Conservation (phyloP, 2,329 filamentous ascomycete species). For the Arthroderma uncinatum region DNA sequence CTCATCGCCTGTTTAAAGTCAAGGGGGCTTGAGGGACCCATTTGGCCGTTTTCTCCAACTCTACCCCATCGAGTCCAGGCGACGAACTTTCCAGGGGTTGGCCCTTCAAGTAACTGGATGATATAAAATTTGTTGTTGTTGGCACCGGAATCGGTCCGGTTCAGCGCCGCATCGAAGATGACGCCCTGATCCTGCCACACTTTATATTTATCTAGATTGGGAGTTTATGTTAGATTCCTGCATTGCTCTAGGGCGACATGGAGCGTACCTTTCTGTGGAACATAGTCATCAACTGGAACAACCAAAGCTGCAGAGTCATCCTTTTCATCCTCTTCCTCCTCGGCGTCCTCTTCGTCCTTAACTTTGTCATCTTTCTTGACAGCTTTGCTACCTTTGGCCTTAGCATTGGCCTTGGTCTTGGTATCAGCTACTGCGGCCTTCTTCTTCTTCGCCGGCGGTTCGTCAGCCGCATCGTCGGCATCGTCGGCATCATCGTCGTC, state of each 20-base stretch:
- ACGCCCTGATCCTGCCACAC: conserved; percentile 59
- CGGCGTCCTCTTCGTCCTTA: neutral
- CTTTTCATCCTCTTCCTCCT: neutral
- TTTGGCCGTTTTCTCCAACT: conserved; percentile 48
- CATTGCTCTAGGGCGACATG: neutral
- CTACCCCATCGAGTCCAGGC: conserved; percentile 75
- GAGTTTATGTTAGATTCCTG: neutral
- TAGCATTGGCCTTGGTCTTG: neutral
- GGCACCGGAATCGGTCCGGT: conserved; percentile 58
- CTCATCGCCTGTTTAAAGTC: conserved; percentile 30
- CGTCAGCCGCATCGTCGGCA: conserved; percentile 17
- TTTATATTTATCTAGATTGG: conserved; percentile 13
- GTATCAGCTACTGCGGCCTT: conserved; percentile 24
- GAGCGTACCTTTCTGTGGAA: conserved; percentile 18
- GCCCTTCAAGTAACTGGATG: conserved; percentile 50
- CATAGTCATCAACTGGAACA: conserved; percentile 39
- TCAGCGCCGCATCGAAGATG: conserved; percentile 69
- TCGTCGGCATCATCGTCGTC: conserved; percentile 22
- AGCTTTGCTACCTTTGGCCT: neutral
- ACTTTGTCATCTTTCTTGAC: neutral
- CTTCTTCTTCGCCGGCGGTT: conserved; percentile 31
- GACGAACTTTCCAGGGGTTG: conserved; percentile 33
- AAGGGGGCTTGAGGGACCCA: conserved; percentile 30
- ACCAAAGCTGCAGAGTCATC: conserved; percentile 17
- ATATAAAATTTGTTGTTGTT: conserved; percentile 83